phyloP scores from a whole-genome alignment of 2,329 filamentous ascomycete species.

The Colletotrichum incanum region DNA sequence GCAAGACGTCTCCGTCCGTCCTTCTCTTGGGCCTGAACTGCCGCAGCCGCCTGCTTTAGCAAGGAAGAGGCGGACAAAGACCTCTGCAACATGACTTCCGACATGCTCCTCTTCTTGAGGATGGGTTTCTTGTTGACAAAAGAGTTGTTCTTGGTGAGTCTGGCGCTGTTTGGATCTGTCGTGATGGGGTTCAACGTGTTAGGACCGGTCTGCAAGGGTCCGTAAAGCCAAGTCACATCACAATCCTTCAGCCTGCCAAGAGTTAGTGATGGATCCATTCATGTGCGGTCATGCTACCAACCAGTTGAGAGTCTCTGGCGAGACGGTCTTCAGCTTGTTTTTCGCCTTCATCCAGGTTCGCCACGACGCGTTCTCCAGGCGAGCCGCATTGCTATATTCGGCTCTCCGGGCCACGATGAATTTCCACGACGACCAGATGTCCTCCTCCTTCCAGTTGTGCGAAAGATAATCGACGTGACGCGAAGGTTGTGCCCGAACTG shows the following conservation, averaged over 20 bases:
- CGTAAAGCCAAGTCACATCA: slow-evolving; percentile 98
- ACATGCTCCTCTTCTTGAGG: slow-evolving; percentile 96
- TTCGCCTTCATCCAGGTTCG: slow-evolving; percentile 96
- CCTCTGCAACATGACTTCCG: slow-evolving; percentile 92
- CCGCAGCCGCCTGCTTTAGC: slow-evolving; percentile 89
- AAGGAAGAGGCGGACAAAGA: slow-evolving; percentile 91
- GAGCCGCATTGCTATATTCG: slow-evolving; percentile 84
- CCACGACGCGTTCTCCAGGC: slow-evolving; percentile 97
- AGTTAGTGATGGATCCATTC: slow-evolving; percentile 30
- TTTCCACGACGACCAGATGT: slow-evolving; percentile 98
- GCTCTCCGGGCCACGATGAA: slow-evolving; percentile 87
- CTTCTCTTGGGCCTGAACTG: slow-evolving; percentile 85
- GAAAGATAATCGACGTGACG: slow-evolving; percentile 96
- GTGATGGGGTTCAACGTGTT: slow-evolving; percentile 67
- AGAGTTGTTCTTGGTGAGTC: slow-evolving; percentile 71
- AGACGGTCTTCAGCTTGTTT: slow-evolving; percentile 87
- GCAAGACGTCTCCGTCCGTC: slow-evolving; percentile 64
- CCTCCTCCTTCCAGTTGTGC: slow-evolving; percentile 93
- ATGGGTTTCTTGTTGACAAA: slow-evolving; percentile 89
- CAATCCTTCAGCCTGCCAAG: slow-evolving; percentile 90
- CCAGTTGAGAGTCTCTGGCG: slow-evolving; percentile 95
- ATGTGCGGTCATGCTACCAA: slow-evolving; percentile 60
- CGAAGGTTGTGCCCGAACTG: slow-evolving; percentile 81
- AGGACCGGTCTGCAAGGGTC: slow-evolving; percentile 84
- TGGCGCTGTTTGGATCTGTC: slow-evolving; percentile 56